Conservation (phyloP, 345 rosid genomes). For the Brassica incana region DNA sequence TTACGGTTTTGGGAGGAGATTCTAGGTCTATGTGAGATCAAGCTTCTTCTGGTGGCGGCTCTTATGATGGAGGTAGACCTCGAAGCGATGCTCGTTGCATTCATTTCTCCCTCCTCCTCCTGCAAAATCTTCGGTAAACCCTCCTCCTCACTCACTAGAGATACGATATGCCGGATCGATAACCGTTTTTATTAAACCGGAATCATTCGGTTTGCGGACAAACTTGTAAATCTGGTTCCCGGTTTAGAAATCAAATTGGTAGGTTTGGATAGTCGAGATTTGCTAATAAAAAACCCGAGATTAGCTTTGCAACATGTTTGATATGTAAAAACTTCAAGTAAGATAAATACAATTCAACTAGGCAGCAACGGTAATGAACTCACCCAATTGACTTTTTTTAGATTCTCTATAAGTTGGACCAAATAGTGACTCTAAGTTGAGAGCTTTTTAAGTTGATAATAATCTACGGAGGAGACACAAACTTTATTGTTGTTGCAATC, state of each 20-base stretch:
- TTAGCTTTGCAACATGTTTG: too few species aligned
- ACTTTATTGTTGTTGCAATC: constrained; percentile 10
- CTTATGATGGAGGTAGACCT: constrained; percentile 50
- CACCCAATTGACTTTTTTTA: too few species aligned
- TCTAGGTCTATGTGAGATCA: constrained; percentile 26
- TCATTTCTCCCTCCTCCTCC: constrained; percentile 39
- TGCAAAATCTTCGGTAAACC: constrained; percentile 37
- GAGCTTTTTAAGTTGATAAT: background rate
- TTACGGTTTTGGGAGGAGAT: constrained; percentile 35
- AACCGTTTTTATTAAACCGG: background rate
- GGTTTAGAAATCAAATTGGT: background rate
- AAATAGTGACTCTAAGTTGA: too few species aligned
- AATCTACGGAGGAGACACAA: background rate
- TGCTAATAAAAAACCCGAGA: too few species aligned
- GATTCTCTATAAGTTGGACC: too few species aligned
- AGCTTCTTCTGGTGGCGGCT: constrained; percentile 31
- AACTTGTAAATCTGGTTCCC: background rate
- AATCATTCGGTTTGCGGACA: background rate
- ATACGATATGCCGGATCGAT: background rate
- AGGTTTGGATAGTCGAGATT: too few species aligned
- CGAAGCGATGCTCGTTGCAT: constrained; percentile 46
- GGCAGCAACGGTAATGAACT: too few species aligned
- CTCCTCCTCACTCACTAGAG: background rate
- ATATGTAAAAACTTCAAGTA: too few species aligned
- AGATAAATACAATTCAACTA: too few species aligned